Evolutionary conservation across 1,139 yeast genomes (phyloP), one percentile per base, ranked within the genome.

Genomic region (Candida pseudocylindracea): DNA sequence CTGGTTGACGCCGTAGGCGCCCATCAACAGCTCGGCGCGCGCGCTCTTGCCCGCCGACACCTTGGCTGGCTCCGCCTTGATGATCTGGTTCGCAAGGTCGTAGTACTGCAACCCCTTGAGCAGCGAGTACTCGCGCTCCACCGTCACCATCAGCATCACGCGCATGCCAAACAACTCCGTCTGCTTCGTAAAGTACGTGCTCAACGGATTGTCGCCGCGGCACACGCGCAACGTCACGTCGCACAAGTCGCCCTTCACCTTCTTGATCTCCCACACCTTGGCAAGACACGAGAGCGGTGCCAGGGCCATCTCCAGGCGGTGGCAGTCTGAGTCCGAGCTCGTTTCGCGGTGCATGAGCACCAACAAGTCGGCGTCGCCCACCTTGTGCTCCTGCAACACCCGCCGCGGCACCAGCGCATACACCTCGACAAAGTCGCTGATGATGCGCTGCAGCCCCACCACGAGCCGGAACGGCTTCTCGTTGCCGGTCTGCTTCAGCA

Each of bases 41-140:
- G 41, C 37, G 2, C 53, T 51, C 6, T 54, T 43, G 2, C 63
- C 48, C 1, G 45, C 45, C 2, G 47, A 43, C 0, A 69, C 61
- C 6, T 44, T 42, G 4, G 67, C 55, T 0, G 94, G 81, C 30
- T 54, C 50, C 0, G 92, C 95, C 28, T 55, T 48, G 12, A 83
- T 49, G 30, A 91, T 78, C 27, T 67, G 61, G 10, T 65, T 57
- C 20, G 67, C 57, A 31, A 91, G 54, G 43, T 81, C 92, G 46
- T 83, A 88, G 46, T 73, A 83, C 36, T 67, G 73, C 33, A 91
- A 57, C 1, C 93, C 95, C 46, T 63, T 67, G 41, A 91, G 55
- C 0, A 98, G 78, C 0, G 88, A 64, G 42, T 61, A 91, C 48
- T 91, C 99, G 55, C 99, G 73, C 50, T 91, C 98, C 12, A 83